Percentiles rank a stretch among this genome's conserved stretches.
Evolutionary conservation across 345 rosid genomes (phyloP).

Genomic region (Salix brachista): DNA sequence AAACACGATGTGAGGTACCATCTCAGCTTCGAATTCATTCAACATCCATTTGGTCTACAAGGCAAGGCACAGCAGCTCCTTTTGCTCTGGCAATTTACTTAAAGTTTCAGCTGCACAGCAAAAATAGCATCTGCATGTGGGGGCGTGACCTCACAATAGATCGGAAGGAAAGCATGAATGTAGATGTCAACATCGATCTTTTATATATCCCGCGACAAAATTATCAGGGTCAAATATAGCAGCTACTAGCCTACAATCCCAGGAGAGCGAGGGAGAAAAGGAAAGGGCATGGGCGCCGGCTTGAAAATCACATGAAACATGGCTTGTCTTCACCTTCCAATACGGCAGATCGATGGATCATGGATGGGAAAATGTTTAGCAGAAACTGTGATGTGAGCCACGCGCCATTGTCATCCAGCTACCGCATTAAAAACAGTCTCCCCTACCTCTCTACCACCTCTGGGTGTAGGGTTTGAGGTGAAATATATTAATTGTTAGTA

Average conservation of each 20-base stretch:
- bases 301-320: slow-evolving; percentile 25
- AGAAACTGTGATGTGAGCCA: slow-evolving; percentile 37
- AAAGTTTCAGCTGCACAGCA: neutral
- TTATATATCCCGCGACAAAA: neutral
- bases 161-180: neutral
- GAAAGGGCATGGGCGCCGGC: slow-evolving; percentile 21
- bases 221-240: slow-evolving; percentile 42
- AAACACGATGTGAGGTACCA: neutral
- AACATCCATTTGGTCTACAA: neutral
- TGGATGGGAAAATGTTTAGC: slow-evolving; percentile 24
- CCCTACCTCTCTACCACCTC: neutral
- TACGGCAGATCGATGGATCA: slow-evolving; percentile 3
- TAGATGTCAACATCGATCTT: slow-evolving; percentile 14
- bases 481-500: neutral
- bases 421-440: slow-evolving; percentile 1
- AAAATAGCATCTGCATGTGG: slow-evolving; percentile 19
- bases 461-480: neutral
- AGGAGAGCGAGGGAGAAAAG: neutral
- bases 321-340: slow-evolving; percentile 11
- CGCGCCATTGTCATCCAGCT: slow-evolving; percentile 25
- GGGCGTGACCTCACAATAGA: slow-evolving; percentile 13
- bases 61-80: neutral
- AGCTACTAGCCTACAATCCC: slow-evolving; percentile 21
- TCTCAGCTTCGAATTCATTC: neutral
- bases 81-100: too few relatives aligned